Evolutionary conservation across 306 rosid genomes (phyloP), one percentile per base, ranked within the genome.

Genomic region (Rubus parviflorus): DNA sequence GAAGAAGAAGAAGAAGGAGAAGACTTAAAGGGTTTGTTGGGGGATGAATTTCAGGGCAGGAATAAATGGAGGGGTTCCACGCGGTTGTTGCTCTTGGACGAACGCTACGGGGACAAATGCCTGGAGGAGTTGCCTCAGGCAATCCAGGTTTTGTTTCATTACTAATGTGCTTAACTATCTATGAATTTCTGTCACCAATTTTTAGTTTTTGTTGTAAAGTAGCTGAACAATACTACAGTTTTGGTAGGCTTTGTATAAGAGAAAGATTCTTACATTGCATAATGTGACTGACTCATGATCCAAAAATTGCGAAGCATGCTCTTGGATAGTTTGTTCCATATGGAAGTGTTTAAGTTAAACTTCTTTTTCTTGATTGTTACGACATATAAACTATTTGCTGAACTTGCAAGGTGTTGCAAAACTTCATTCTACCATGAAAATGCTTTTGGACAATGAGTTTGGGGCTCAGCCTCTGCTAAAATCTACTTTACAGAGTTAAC

Each of bases 41-140:
- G 92, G 16, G 91, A 90, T 74, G 93, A 74, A 4, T 87, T 87
- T 77, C 78, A 41, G 63, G 83, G 84, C 65, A 78, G 84, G 56
- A 90, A 85, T 56, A 90, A 86, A 82, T 95, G 99, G 99, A 88
- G 79, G 68, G 99, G 97, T 7, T 81, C 97, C 15, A 92, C 92
- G 40, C 82, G 99, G 81, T 71, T 94, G 85, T 80, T 92, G 87
- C 91, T 92, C 37, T 86, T 92, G 80, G 97, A 95, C 75, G 95
- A 92, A 73, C 80, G 83, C 48, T 86, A 82, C 45, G 86, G 87
- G 23, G 82, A 64, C 35, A 75, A 75, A 62, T 68, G 81, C 17
- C 72, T 80, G 67, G 87, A 87, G 68, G 96, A 89, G 63, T 83
- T 91, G 80, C 89, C 98, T 5, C 90, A 89, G 85, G 97, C 97